Evolutionary conservation across 2,329 filamentous ascomycete species (phyloP).

Genomic region (Aspergillus sp.): DNA sequence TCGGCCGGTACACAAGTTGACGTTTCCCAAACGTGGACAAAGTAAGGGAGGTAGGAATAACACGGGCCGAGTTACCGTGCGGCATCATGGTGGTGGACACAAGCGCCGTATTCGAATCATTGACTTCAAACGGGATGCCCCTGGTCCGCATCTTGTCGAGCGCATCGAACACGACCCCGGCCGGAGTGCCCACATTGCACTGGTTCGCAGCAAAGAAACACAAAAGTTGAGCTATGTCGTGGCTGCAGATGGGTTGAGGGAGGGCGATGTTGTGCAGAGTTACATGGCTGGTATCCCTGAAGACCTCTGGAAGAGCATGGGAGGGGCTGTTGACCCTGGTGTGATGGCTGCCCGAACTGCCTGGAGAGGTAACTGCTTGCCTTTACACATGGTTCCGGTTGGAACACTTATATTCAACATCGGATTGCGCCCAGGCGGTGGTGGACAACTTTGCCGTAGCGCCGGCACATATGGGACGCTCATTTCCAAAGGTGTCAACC

Average conservation of each 20-base stretch:
- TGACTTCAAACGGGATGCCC: slow-evolving; percentile 76
- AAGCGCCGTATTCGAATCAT: slow-evolving; percentile 90
- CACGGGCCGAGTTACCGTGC: slow-evolving; percentile 78
- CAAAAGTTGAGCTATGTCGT: slow-evolving; percentile 84
- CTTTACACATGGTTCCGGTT: slow-evolving; percentile 91
- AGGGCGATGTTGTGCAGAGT: slow-evolving; percentile 88
- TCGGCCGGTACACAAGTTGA: slow-evolving; percentile 76
- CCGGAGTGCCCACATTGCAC: slow-evolving; percentile 87
- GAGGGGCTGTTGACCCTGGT: slow-evolving; percentile 88
- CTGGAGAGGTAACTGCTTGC: slow-evolving; percentile 90
- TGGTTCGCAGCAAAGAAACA: slow-evolving; percentile 73
- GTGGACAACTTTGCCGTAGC: slow-evolving; percentile 89
- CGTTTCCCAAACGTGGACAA: slow-evolving; percentile 89
- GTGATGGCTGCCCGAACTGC: slow-evolving; percentile 93
- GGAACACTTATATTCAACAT: slow-evolving; percentile 93
- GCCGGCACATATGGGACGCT: slow-evolving; percentile 90
- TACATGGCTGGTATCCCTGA: slow-evolving; percentile 87
- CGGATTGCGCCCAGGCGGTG: slow-evolving; percentile 68
- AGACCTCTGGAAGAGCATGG: slow-evolving; percentile 86
- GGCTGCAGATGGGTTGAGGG: slow-evolving; percentile 89
- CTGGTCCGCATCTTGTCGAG: slow-evolving; percentile 85
- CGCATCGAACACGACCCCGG: slow-evolving; percentile 95
- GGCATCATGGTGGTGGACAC: slow-evolving; percentile 88
- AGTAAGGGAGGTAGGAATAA: slow-evolving; percentile 91
- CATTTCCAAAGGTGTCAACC: slow-evolving; percentile 74